Evolutionary conservation across 257 asterid genomes (phyloP).

Genomic region (Solanum megistacrolobum): DNA sequence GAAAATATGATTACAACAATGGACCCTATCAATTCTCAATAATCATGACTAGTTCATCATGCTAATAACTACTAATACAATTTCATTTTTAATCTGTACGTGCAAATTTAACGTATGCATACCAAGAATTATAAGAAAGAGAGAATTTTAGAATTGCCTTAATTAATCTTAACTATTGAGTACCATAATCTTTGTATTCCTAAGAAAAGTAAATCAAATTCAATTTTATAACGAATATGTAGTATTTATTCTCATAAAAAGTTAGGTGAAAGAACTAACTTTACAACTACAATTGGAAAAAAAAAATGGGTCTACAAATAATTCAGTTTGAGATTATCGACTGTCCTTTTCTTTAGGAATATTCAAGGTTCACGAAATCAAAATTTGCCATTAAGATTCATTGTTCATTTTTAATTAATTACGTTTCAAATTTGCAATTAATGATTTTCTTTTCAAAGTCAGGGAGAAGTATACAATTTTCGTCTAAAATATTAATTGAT

Average conservation of each 20-base stretch:
- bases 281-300: neutral
- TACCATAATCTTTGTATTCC: neutral
- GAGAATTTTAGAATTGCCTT: neutral
- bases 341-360: neutral
- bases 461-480: neutral
- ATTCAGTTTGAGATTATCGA: neutral
- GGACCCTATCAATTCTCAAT: neutral
- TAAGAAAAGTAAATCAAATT: neutral
- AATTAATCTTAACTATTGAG: neutral
- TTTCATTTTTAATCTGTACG: neutral
- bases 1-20: neutral
- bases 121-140: neutral
- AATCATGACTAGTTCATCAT: neutral
- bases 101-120: neutral
- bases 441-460: too few relatives aligned
- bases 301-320: neutral
- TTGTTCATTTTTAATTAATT: neutral
- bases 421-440: neutral
- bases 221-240: neutral
- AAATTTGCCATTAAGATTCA: neutral
- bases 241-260: neutral
- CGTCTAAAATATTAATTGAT: neutral
- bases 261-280: neutral
- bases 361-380: neutral
- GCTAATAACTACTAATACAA: neutral